Base-by-base conservation (phyloP, 768 basidiomycete genomes). In the Pulveroboletus sp. region DNA sequence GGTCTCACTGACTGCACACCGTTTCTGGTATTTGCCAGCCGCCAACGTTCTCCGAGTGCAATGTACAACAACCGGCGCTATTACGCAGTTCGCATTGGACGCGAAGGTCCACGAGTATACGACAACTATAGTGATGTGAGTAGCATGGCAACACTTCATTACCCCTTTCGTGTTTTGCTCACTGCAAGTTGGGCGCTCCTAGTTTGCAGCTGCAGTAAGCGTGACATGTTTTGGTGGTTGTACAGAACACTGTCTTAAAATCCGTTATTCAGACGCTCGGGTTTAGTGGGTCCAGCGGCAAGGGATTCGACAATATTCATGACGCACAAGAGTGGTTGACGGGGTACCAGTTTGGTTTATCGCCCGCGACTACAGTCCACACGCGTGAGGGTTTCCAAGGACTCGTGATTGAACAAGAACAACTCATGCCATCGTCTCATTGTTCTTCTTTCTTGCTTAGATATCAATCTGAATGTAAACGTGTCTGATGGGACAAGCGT, bases 31-130 rank as follows among this genome's bases (percentile, higher is more conserved):
- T 38, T 31, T 26, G 19, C 37, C 22, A 20, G 14, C 34, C 30
- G n/a, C n/a, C n/a, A n/a, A 29, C 27, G 27, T 29, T 41, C 36
- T 29, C 26, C 17, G 22, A 36, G 38, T 13, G 6, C 27, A 29
- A 63, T 64, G 59, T 41, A 11, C 22, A 40, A 42, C 35, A 36
- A 26, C 45, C 61, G 56, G 48, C 61, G 59, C 19, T 72, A 67
- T 47, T 71, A 71, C 49, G 69, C 71, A 6, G 69, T 71, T 23
- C 67, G 62, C 32, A 60, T 64, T 43, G 69, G 69, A 24, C 61
- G 71, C 10, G 55, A 62, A 20, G 69, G 69, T 40, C 53, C 69
- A 3, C 60, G 58, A 12, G 54, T 71, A 35, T 72, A 72, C 34
- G 57, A 67, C 26, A 61, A 38, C 27, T 62, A 58, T 43, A 9